These are phyloP conservation scores for Haematococcus lacustris DNA, from an alignment of 139 green algal species.

Conservation along the genomic window DNA sequence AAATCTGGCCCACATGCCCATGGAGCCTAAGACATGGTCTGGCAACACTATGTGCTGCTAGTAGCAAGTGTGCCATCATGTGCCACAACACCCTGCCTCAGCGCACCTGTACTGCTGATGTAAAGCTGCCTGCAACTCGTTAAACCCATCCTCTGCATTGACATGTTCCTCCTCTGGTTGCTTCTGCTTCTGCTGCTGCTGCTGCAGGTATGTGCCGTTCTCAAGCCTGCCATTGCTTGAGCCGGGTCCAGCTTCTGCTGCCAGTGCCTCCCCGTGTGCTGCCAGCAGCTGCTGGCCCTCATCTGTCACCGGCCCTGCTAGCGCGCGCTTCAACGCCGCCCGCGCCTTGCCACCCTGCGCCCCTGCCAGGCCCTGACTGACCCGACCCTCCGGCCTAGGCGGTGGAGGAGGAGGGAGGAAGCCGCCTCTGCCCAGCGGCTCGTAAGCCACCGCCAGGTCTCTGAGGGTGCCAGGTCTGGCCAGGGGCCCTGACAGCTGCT, in stretches of 20 bases:
- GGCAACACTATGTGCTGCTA: neutral
- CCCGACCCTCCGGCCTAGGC: neutral
- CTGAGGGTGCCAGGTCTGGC: conserved; percentile 15
- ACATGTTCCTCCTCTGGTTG: conserved; percentile 4
- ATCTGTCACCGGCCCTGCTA: neutral
- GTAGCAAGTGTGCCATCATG: neutral
- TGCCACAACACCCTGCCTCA: neutral
- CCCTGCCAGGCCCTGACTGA: neutral
- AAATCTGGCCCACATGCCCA: no score
- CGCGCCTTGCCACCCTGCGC: neutral
- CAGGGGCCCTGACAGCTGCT: conserved; percentile 17
- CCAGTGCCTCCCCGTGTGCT: neutral
- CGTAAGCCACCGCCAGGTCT: conserved; percentile 40
- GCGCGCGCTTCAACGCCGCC: neutral
- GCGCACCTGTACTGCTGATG: conserved; percentile 1
- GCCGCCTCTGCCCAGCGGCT: conserved; percentile 23
- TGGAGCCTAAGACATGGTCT: no score
- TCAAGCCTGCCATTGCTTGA: neutral
- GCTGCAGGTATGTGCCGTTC: neutral
- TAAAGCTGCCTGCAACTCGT: neutral
- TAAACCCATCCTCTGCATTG: neutral
- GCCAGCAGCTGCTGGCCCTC: conserved; percentile 9
- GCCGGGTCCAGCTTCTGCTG: neutral
- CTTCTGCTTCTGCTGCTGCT: neutral
- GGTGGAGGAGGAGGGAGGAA: conserved; percentile 41